phyloP scores from a whole-genome alignment of 2,329 filamentous ascomycete species.

The Trichoderma arundinaceum region DNA sequence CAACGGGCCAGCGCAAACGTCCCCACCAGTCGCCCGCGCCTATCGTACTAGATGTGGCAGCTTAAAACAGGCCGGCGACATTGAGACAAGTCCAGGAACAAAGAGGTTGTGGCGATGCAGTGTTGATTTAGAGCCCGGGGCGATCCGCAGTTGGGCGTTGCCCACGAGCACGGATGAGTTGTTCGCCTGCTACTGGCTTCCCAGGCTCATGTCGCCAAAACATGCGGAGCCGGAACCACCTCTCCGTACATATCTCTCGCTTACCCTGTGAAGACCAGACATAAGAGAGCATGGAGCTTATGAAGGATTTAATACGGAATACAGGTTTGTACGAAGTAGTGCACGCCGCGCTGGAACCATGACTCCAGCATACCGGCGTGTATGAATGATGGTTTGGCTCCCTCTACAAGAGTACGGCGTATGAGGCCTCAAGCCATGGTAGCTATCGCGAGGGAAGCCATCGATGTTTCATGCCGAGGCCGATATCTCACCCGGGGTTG shows the following conservation, averaged over 20 bases:
- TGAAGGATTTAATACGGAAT: background rate
- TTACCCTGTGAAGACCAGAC: background rate
- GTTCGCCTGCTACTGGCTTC: conserved; percentile 5
- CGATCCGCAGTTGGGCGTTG: conserved; percentile 17
- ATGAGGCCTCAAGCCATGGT: too few species aligned
- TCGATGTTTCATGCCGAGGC: conserved; percentile 14
- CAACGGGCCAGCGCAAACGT: conserved; percentile 38
- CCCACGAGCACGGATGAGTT: conserved; percentile 15
- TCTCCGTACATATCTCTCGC: conserved; percentile 1
- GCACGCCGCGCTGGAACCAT: background rate
- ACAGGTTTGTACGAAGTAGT: background rate
- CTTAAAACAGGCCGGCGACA: conserved; percentile 7
- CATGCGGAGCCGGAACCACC: background rate
- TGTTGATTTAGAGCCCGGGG: conserved; percentile 13
- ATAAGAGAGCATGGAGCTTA: background rate
- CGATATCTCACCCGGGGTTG: conserved; percentile 19
- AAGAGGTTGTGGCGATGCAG: conserved; percentile 23
- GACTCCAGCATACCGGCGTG: background rate
- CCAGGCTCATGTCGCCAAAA: background rate
- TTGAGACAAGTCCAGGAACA: conserved; percentile 29
- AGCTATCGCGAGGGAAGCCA: background rate
- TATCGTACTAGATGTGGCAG: conserved; percentile 14
- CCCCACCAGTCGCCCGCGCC: conserved; percentile 24
- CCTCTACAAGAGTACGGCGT: too few species aligned
- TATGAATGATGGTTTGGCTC: background rate